Evolutionary conservation across 1,284 basidiomycete species (phyloP), one percentile per base, ranked within the genome.

Genomic region (Paramarasmius palmivorus): DNA sequence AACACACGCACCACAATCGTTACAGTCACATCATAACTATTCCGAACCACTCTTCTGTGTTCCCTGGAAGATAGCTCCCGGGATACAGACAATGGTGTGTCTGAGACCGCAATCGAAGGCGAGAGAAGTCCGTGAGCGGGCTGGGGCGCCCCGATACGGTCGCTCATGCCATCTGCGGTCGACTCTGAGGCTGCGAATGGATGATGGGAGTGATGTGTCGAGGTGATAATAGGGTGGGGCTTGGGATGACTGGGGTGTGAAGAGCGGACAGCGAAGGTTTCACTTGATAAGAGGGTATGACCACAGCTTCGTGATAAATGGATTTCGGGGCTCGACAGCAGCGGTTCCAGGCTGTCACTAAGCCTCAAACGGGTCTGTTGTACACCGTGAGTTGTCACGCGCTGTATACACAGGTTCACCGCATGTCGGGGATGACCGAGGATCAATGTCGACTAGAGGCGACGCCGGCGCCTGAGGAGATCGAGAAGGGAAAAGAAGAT

Each of bases 1-100:
- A 59, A 50, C 53, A 52, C 38, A 83, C 88, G 65, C 70, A 90
- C 90, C 64, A 91, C 80, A 51, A 94, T 86, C 52, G 83, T 86
- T 53, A 94, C 89, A 61, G 83, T 84, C 37, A 94, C 92, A 57
- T 93, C 90, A 73, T 94, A 93, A 61, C 85, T 87, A 65, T 87
- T 92, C 59, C 89, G 79, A n/a, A 3, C 92, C 92, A 58, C 86
- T 89, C 69, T 90, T 90, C 71, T 93, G 91, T 1, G 87, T 90
- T 3, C 91, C 91, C 57, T 81, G 77, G 67, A 93, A 93, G 17
- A 79, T 75, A 25, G 88, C 84, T 2, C 91, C 91, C n/a, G 41
- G 91, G 86, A 68, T 91, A 90, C 5, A 95, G 76, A 65, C 90
- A 92, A 55, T 91, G 87, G 66, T 90, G 85, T 2, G 81, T 81